These are phyloP conservation scores for Chaetomiaceae sp. DNA, from an alignment of 2,329 filamentous ascomycete genomes.

Conservation along the genomic window DNA sequence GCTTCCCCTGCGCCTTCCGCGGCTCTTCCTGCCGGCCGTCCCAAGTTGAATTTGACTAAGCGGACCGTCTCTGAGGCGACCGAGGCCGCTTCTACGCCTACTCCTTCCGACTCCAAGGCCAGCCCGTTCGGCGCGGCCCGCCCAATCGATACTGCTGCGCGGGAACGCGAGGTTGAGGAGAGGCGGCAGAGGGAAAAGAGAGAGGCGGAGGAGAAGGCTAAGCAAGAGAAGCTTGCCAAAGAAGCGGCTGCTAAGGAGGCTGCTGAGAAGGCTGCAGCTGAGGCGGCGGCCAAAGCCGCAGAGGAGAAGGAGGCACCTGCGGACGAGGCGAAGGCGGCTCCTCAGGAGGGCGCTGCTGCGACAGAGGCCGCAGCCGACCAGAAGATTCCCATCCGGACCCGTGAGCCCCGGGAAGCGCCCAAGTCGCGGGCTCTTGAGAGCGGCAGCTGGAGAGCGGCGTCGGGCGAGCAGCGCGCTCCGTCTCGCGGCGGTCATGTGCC, in stretches of 20 bases:
- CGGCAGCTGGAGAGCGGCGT: slow-evolving; percentile 56
- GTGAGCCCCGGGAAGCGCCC: slow-evolving; percentile 36
- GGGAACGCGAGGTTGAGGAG: slow-evolving; percentile 87
- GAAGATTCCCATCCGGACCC: slow-evolving; percentile 40
- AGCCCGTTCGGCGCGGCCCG: slow-evolving; percentile 91
- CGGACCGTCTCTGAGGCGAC: slow-evolving; percentile 76
- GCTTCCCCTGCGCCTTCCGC: slow-evolving; percentile 60
- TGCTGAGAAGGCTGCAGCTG: slow-evolving; percentile 35
- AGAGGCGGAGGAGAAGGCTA: slow-evolving; percentile 80
- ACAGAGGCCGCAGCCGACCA: slow-evolving; percentile 41
- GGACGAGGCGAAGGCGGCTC: slow-evolving; percentile 25
- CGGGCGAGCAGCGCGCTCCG: slow-evolving; percentile 45
- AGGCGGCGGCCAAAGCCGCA: slow-evolving; percentile 34
- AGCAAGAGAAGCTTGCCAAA: slow-evolving; percentile 67
- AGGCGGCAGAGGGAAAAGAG: slow-evolving; percentile 81
- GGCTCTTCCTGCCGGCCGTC: slow-evolving; percentile 56
- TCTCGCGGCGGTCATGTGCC: slow-evolving; percentile 39
- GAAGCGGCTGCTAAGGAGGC: slow-evolving; percentile 52
- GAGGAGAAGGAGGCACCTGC: slow-evolving; percentile 27
- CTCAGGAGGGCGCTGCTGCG: slow-evolving; percentile 26
- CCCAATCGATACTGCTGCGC: slow-evolving; percentile 87
- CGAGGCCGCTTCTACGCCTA: slow-evolving; percentile 47
- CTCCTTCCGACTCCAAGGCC: slow-evolving; percentile 59
- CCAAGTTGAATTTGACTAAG: slow-evolving; percentile 84
- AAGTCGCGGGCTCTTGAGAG: slow-evolving; percentile 55